phyloP scores from a whole-genome alignment of 2,329 filamentous ascomycete species.

The Biscogniauxia sp. region DNA sequence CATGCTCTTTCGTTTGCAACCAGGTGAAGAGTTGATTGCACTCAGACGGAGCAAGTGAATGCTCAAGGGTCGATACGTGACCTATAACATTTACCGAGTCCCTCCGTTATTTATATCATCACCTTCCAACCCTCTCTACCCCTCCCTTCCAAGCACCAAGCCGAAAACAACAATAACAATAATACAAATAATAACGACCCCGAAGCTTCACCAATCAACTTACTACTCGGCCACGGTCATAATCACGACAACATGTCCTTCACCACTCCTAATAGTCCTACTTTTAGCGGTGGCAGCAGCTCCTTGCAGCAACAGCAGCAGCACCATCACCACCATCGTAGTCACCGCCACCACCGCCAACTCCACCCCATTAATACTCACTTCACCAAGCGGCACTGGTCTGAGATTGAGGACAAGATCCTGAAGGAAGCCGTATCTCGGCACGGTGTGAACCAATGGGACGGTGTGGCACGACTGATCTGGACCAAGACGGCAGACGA shows the following conservation, averaged over 20 bases:
- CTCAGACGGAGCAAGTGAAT: background rate
- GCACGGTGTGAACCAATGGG: constrained; percentile 16
- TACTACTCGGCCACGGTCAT: background rate
- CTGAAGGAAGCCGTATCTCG: constrained; percentile 14
- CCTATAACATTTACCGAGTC: background rate
- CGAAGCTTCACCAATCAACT: background rate
- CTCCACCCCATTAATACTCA: background rate
- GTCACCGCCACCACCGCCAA: background rate
- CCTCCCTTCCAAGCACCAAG: no score
- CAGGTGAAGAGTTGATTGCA: background rate
- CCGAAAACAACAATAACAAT: background rate
- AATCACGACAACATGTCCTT: background rate
- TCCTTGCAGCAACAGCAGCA: background rate
- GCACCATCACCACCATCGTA: background rate
- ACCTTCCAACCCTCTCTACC: background rate
- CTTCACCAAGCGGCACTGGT: constrained; percentile 1
- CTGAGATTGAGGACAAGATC: constrained; percentile 18
- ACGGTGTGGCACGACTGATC: constrained; percentile 13
- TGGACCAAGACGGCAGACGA: constrained; percentile 14
- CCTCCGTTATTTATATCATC: background rate
- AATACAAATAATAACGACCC: background rate
- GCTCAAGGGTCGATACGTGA: background rate
- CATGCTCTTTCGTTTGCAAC: background rate
- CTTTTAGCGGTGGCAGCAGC: background rate
- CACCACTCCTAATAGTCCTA: background rate